Evolutionary conservation across 305 asterid species (phyloP), one percentile per base, ranked within the genome.

Genomic region (Plantago coronopus): DNA sequence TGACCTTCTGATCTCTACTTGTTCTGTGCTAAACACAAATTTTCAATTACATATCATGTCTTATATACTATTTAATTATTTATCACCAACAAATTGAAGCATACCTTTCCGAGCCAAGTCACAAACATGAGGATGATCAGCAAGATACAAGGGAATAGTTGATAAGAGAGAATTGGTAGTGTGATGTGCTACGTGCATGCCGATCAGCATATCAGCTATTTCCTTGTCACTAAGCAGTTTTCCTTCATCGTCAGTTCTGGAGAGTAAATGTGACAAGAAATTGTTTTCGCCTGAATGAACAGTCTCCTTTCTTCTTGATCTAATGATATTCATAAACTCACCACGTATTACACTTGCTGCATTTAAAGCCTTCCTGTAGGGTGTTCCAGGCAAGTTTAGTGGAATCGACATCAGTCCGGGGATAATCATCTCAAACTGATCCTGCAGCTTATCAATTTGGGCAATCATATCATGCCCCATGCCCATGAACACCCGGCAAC

Each of bases 31-130:
- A 19, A 11, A 16, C 7, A 48, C 17, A 48, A 18, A 9, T 8
- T n/a, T n/a, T 7, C 3, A n/a, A 1, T 46, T 13, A 46, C 14
- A n/a, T 4, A 46, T 6, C n/a, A n/a, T n/a, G n/a, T n/a, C n/a
- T n/a, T n/a, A n/a, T n/a, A n/a, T n/a, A n/a, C n/a, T n/a, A n/a
- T n/a, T n/a, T n/a, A n/a, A n/a, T n/a, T n/a, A n/a, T n/a, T n/a
- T n/a, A n/a, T n/a, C n/a, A n/a, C n/a, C n/a, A n/a, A n/a, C n/a
- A n/a, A n/a, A n/a, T n/a, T n/a, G n/a, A n/a, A n/a, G n/a, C n/a
- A n/a, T 14, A 51, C 54, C 54, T 48, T 48, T 48, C n/a, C 19
- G n/a, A 4, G 54, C 54, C 54, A 48, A 48, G 27, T 18, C 54
- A 48, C 19, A 48, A 20, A 48, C 22, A 48, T 19, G 54, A 9